A percentile compares a stretch with the other conserved stretches of the same genome.
These are phyloP conservation scores for Lasiodiplodia theobromae DNA, from an alignment of 2,329 filamentous ascomycete genomes.

Conservation along the genomic window DNA sequence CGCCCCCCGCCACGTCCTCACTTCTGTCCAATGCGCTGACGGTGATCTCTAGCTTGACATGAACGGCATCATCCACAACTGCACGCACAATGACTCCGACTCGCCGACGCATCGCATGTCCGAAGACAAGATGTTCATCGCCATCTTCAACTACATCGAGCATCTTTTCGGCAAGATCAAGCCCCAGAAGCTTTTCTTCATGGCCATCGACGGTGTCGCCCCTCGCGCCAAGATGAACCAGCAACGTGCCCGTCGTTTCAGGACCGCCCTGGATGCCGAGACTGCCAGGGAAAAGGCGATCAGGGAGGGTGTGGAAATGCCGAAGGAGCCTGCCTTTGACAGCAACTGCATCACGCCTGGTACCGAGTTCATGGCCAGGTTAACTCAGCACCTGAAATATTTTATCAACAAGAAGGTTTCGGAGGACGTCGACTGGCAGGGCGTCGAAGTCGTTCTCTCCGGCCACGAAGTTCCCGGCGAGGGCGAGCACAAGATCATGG, in stretches of 20 bases:
- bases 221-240: slow-evolving; percentile 99
- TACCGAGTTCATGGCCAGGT: slow-evolving; percentile 97
- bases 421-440: slow-evolving; percentile 97
- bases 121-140: slow-evolving; percentile 99
- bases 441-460: slow-evolving; percentile 92
- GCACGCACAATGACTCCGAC: slow-evolving; percentile 95
- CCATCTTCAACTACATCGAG: slow-evolving; percentile 99
- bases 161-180: slow-evolving; percentile 99
- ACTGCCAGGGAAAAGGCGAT: slow-evolving; percentile 91
- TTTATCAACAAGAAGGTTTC: slow-evolving; percentile 99
- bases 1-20: slow-evolving; percentile 37
- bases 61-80: slow-evolving; percentile 99
- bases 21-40: background rate
- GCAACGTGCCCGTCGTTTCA: slow-evolving; percentile 92
- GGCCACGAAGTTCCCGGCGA: slow-evolving; percentile 98
- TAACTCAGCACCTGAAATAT: slow-evolving; percentile 93
- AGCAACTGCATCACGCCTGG: slow-evolving; percentile 99
- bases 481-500: slow-evolving; percentile 99
- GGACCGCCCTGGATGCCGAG: slow-evolving; percentile 91
- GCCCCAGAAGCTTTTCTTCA: slow-evolving; percentile 97
- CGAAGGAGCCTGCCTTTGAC: slow-evolving; percentile 94
- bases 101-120: slow-evolving; percentile 90
- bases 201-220: slow-evolving; percentile 98
- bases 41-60: slow-evolving; percentile 73
- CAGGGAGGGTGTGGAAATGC: slow-evolving; percentile 86